A percentile compares a stretch with the other conserved stretches of the same genome.
Conservation (phyloP, 108 stramenopile species). For the Nitzschia sp. region DNA sequence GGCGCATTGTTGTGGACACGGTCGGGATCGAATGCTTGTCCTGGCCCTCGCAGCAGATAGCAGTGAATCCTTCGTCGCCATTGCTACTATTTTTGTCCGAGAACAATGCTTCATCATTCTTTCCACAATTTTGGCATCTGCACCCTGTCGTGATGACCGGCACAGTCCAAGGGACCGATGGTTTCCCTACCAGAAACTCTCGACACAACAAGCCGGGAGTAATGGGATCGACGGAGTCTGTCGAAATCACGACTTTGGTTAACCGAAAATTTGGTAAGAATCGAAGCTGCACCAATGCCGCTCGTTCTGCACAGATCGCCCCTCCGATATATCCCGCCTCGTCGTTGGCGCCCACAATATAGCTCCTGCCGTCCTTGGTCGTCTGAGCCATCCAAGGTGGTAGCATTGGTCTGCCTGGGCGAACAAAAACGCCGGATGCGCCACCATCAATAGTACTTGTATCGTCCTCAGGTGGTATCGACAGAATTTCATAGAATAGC, state of each 20-base stretch:
- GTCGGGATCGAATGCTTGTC: slow-evolving; percentile 43
- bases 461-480: neutral
- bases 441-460: neutral
- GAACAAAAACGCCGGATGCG: neutral
- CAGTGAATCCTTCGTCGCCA: neutral
- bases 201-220: slow-evolving; percentile 84
- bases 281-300: slow-evolving; percentile 75
- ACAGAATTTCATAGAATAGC: slow-evolving; percentile 41
- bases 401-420: neutral
- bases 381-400: slow-evolving; percentile 22
- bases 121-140: slow-evolving; percentile 33
- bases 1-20: slow-evolving; percentile 41
- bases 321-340: slow-evolving; percentile 78
- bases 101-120: slow-evolving; percentile 24
- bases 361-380: slow-evolving; percentile 37
- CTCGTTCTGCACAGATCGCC: slow-evolving; percentile 90
- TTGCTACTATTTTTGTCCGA: neutral
- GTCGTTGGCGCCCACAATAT: slow-evolving; percentile 82
- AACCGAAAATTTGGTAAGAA: slow-evolving; percentile 51
- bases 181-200: slow-evolving; percentile 78
- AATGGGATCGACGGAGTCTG: slow-evolving; percentile 73
- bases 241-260: slow-evolving; percentile 47
- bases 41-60: neutral
- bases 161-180: slow-evolving; percentile 48
- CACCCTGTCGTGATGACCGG: slow-evolving; percentile 54